Conservation (phyloP, 2,329 filamentous ascomycete genomes). For the Claviceps sorghi region DNA sequence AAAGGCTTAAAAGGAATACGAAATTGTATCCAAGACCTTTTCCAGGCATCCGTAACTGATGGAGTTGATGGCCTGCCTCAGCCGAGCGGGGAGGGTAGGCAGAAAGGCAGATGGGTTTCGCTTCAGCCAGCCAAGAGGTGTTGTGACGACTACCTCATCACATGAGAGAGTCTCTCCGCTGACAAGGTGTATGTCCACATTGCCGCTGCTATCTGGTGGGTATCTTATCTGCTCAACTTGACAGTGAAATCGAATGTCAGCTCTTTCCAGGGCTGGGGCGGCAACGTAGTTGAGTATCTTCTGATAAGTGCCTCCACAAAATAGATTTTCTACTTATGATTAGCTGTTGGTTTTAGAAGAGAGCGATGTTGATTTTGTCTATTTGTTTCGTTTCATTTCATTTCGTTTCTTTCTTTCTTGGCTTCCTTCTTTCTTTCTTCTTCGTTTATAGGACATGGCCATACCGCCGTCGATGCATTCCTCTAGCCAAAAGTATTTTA, state of each 20-base stretch:
- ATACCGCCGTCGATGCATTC: slow-evolving; percentile 59
- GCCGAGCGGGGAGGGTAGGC: slow-evolving; percentile 41
- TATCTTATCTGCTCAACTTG: slow-evolving; percentile 30
- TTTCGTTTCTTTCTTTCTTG: background rate
- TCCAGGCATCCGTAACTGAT: slow-evolving; percentile 59
- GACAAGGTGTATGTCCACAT: slow-evolving; percentile 27
- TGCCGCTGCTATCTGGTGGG: slow-evolving; percentile 13
- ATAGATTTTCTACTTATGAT: slow-evolving; percentile 37
- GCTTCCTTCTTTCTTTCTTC: background rate
- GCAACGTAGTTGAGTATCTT: slow-evolving; percentile 45
- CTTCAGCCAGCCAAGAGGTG: slow-evolving; percentile 56
- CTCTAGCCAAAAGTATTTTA: slow-evolving; percentile 67
- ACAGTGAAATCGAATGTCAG: slow-evolving; percentile 37
- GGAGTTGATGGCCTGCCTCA: slow-evolving; percentile 46
- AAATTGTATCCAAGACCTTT: slow-evolving; percentile 32
- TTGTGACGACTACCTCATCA: slow-evolving; percentile 54
- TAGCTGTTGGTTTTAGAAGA: background rate
- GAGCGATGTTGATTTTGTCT: background rate
- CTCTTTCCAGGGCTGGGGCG: slow-evolving; percentile 38
- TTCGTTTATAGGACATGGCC: slow-evolving; percentile 6
- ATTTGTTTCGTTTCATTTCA: no score
- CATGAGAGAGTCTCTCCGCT: slow-evolving; percentile 35
- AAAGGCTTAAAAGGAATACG: background rate
- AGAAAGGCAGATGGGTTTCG: slow-evolving; percentile 42
- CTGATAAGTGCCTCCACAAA: slow-evolving; percentile 44